Evolutionary conservation across 768 basidiomycete genomes (phyloP), one percentile per base, ranked within the genome.

Genomic region (Tulasnella sp.): DNA sequence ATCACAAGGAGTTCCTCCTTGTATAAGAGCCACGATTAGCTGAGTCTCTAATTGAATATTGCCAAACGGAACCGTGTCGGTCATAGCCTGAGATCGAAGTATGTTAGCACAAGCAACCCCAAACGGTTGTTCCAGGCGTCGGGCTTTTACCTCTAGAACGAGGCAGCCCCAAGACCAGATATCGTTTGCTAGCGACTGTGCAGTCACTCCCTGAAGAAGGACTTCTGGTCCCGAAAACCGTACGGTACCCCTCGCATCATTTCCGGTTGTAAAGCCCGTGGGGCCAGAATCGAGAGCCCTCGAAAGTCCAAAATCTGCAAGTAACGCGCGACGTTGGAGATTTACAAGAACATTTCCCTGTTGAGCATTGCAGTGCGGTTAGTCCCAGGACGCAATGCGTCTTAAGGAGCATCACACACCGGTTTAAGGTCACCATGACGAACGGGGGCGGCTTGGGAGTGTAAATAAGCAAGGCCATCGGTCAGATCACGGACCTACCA

Each of bases 151-250:
- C 75, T 76, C 75, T 41, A 76, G 11, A 22, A 76, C 28, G 41
- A 76, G 75, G 14, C 75, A 76, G 41, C 11, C 75, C 75, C 75
- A 76, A 44, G 75, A 40, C 75, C 75, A 76, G 1, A 76, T 44
- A 42, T 76, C 75, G 14, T 48, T 76, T 4, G 42, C 7, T 28
- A 44, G 37, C 22, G 75, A 76, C 12, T 48, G 37, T 11, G 37
- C 42, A 9, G 11, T 22, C 20, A 28, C 41, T 44, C 44, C 41
- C 42, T 76, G 34, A 28, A 41, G 28, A 1, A 76, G n/a, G 42
- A 76, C 28, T n/a, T 76, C 75, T 4, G 75, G 75, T 28, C 75
- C 44, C 18, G 42, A 76, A 28, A 41, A 76, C n/a, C 75, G 40
- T n/a, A 76, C 28, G 11, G 41, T 24, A 14, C 41, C 31, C 48